Percentiles rank a stretch among this genome's conserved stretches.
Evolutionary conservation across 345 rosid species (phyloP).

Genomic region (Sonneratia alba): DNA sequence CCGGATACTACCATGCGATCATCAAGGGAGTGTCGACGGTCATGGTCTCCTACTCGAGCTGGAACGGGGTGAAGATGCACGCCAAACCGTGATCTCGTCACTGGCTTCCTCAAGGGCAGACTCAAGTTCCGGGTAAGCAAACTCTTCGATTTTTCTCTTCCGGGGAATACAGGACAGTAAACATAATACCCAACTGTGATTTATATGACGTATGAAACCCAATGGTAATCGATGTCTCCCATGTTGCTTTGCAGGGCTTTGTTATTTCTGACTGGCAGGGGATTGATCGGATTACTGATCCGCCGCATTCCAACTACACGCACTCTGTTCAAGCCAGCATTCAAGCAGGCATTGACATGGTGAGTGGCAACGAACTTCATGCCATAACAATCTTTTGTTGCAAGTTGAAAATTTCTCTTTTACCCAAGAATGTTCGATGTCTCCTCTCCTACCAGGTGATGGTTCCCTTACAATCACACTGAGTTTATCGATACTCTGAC

Average conservation of each 20-base stretch:
- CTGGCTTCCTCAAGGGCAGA: conserved; percentile 38
- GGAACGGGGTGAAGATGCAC: conserved; percentile 70
- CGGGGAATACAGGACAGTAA: no score
- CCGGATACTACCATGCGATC: conserved; percentile 38
- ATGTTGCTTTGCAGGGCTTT: conserved; percentile 46
- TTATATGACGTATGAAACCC: no score
- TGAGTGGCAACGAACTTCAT: conserved; percentile 9
- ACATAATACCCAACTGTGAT: no score
- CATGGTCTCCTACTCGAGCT: conserved; percentile 74
- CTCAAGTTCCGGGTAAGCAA: conserved; percentile 52
- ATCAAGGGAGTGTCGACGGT: conserved; percentile 57
- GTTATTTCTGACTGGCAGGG: conserved; percentile 79
- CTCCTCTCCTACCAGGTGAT: conserved; percentile 37
- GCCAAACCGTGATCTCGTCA: conserved; percentile 46
- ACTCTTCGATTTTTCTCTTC: no score
- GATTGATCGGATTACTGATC: conserved; percentile 54
- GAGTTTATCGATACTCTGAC: conserved; percentile 43
- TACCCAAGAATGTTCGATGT: neutral
- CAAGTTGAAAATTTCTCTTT: neutral
- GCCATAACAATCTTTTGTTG: neutral
- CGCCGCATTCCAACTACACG: conserved; percentile 53
- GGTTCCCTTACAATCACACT: conserved; percentile 46
- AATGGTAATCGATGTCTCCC: neutral
- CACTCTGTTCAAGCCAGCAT: conserved; percentile 40
- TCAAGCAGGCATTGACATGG: conserved; percentile 78